These are phyloP conservation scores for Heterobasidion irregulare DNA, from an alignment of 1,284 basidiomycete species.

Conservation along the genomic window DNA sequence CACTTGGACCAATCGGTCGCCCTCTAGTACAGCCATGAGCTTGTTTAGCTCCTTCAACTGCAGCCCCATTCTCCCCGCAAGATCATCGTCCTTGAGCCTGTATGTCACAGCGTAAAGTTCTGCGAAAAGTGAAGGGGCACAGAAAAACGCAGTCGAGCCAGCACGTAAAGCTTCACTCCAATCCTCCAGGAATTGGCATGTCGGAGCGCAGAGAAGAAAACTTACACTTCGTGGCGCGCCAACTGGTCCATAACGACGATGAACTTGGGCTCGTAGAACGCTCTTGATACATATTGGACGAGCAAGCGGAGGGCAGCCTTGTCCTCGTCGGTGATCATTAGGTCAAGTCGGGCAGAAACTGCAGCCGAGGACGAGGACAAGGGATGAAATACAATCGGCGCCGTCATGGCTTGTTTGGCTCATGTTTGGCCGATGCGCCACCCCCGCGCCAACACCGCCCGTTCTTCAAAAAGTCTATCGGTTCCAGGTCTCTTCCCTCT, in stretches of 20 bases:
- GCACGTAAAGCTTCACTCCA: neutral
- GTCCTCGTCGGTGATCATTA: slow-evolving; percentile 66
- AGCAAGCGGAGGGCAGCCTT: slow-evolving; percentile 71
- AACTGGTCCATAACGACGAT: slow-evolving; percentile 92
- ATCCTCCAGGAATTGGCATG: neutral
- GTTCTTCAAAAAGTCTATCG: too few species aligned
- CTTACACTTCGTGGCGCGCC: slow-evolving; percentile 87
- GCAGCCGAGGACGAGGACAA: neutral
- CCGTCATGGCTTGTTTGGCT: too few species aligned
- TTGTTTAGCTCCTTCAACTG: slow-evolving; percentile 93
- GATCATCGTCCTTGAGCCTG: slow-evolving; percentile 87
- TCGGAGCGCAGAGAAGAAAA: slow-evolving; percentile 18
- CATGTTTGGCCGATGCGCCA: too few species aligned
- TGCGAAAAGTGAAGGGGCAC: neutral
- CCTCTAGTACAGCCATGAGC: slow-evolving; percentile 79
- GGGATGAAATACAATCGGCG: too few species aligned
- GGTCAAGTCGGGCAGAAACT: neutral
- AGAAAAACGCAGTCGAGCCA: too few species aligned
- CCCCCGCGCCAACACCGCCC: too few species aligned
- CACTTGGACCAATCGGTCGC: slow-evolving; percentile 82
- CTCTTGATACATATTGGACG: slow-evolving; percentile 87
- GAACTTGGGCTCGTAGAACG: slow-evolving; percentile 92
- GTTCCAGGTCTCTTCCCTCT: neutral
- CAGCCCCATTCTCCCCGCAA: slow-evolving; percentile 82
- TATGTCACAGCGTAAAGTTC: neutral